Evolutionary conservation across 2,329 filamentous ascomycete species (phyloP).

Genomic region (Lachnellula willkommii): DNA sequence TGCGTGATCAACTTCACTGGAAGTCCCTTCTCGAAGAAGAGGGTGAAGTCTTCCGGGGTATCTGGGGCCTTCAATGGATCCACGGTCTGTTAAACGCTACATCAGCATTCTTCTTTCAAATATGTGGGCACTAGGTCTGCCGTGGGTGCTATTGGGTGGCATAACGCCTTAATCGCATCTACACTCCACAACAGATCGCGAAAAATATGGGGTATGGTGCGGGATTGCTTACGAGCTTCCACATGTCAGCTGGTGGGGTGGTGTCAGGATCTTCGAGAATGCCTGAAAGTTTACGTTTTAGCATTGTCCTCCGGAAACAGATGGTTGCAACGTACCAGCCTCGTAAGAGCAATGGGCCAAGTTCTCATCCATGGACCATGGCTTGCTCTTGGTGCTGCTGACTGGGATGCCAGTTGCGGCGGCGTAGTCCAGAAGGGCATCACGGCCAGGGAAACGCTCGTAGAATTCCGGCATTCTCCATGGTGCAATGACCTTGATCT

Average conservation of each 20-base stretch:
- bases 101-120: not conserved
- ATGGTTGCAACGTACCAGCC: conserved; percentile 47
- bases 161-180: not conserved
- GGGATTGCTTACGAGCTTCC: conserved; percentile 49
- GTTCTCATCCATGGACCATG: conserved; percentile 65
- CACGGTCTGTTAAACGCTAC: conserved; percentile 38
- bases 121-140: not conserved
- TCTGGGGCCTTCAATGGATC: conserved; percentile 67
- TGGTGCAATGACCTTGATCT: conserved; percentile 68
- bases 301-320: not conserved
- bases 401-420: conserved; percentile 63
- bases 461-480: conserved; percentile 68
- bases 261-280: conserved; percentile 59
- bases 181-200: not conserved
- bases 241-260: conserved; percentile 71
- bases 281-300: not conserved
- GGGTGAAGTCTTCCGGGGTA: conserved; percentile 63
- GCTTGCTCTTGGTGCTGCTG: conserved; percentile 66
- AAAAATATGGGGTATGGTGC: not conserved
- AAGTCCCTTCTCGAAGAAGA: conserved; percentile 70
- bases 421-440: conserved; percentile 69
- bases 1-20: conserved; percentile 59
- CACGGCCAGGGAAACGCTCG: conserved; percentile 64
- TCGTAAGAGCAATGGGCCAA: conserved; percentile 76
- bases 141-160: not conserved